Percentiles rank a stretch among this genome's conserved stretches.
Evolutionary conservation across 2,329 filamentous ascomycete species (phyloP).

Genomic region (Anthostomella pinea): DNA sequence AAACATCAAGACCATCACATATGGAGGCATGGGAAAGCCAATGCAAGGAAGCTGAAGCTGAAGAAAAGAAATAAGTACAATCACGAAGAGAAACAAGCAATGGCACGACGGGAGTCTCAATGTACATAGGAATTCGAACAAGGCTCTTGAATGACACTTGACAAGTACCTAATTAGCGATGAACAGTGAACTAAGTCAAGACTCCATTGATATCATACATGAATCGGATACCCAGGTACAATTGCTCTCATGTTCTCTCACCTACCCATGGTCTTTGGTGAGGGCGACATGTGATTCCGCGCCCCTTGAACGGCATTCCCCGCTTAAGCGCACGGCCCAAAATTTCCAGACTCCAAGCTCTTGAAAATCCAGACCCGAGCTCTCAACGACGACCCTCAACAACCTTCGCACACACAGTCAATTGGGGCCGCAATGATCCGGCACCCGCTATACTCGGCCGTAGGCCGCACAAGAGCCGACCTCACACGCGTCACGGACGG

Average conservation of each 20-base stretch:
- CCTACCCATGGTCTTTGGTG: no score
- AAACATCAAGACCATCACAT: slow-evolving; percentile 63
- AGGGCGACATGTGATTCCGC: no score
- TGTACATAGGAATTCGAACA: no score
- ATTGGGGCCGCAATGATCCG: slow-evolving; percentile 29
- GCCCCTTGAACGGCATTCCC: not conserved
- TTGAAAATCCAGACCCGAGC: slow-evolving; percentile 16
- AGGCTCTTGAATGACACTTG: no score
- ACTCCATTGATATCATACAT: no score
- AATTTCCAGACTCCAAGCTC: slow-evolving; percentile 10
- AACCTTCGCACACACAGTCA: slow-evolving; percentile 14
- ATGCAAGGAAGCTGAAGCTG: slow-evolving; percentile 42
- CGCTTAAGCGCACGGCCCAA: slow-evolving; percentile 9
- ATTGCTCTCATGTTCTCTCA: no score
- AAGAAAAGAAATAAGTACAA: not conserved
- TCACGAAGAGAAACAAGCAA: no score
- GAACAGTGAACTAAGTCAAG: no score
- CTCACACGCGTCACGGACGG: slow-evolving; percentile 28
- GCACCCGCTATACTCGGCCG: slow-evolving; percentile 26
- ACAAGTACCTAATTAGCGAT: no score
- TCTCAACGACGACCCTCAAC: slow-evolving; percentile 4
- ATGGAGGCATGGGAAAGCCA: slow-evolving; percentile 54
- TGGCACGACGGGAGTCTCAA: no score
- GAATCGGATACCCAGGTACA: no score
- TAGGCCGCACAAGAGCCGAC: slow-evolving; percentile 27